Conservation (phyloP, 2,329 filamentous ascomycete species). For the Diaporthe longicolla region DNA sequence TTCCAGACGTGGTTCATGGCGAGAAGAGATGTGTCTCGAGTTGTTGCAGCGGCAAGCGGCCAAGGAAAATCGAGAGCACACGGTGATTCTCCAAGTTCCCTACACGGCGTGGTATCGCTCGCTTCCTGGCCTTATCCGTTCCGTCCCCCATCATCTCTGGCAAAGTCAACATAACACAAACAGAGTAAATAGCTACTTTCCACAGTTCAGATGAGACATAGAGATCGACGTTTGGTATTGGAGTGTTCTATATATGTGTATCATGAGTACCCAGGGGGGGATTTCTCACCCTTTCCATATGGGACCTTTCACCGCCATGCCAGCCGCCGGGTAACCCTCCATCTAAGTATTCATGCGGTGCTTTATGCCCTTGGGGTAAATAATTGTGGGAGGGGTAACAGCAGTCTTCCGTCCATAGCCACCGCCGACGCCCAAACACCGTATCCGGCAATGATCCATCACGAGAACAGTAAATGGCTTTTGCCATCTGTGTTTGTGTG, state of each 20-base stretch:
- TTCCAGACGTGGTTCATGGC: too few relatives aligned
- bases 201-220: not conserved
- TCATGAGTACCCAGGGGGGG: not conserved
- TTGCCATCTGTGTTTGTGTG: not conserved
- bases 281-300: not conserved
- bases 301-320: not conserved
- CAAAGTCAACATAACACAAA: too few relatives aligned
- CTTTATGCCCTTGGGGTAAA: not conserved
- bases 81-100: too few relatives aligned
- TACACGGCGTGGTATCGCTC: too few relatives aligned
- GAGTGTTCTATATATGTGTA: conserved; percentile 18
- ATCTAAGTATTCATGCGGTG: conserved; percentile 4
- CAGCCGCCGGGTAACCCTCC: not conserved
- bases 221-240: conserved; percentile 19
- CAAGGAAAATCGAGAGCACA: too few relatives aligned
- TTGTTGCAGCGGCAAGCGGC: too few relatives aligned
- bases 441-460: not conserved
- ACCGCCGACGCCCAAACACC: conserved; percentile 19
- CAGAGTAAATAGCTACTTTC: not conserved
- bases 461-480: not conserved
- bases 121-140: too few relatives aligned
- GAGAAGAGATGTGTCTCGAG: too few relatives aligned
- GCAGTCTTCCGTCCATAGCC: not conserved
- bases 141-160: too few relatives aligned
- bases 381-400: not conserved